phyloP scores from a whole-genome alignment of 306 rosid species.

The Hylodesmum podocarpum region DNA sequence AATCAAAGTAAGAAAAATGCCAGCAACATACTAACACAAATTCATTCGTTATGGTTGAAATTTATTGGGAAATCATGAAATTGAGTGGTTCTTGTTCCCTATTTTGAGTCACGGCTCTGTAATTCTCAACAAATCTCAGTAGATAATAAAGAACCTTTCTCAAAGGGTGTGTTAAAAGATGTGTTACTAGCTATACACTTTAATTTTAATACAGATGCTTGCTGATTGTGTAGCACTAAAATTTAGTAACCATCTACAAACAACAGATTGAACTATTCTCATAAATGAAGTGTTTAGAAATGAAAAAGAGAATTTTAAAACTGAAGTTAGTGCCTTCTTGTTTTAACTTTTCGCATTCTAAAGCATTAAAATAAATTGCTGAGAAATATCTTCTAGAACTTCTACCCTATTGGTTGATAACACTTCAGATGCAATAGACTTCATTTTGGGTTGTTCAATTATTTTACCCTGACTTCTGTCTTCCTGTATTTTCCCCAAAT shows the following conservation, averaged over 20 bases:
- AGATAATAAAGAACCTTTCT: neutral
- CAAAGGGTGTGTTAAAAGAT: neutral
- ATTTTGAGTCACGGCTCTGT: neutral
- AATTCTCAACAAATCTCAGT: neutral
- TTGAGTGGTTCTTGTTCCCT: neutral
- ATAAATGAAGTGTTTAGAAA: neutral
- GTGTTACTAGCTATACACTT: neutral
- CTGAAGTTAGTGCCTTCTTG: neutral
- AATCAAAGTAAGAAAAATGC: neutral
- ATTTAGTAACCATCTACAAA: slow-evolving; percentile 3
- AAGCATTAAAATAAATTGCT: neutral
- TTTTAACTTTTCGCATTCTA: neutral
- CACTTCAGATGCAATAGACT: neutral
- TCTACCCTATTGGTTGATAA: neutral
- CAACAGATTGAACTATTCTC: neutral
- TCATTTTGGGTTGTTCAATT: slow-evolving; percentile 5
- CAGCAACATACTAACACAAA: neutral
- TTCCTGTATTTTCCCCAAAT: neutral
- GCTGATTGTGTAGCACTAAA: neutral
- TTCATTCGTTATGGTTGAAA: neutral
- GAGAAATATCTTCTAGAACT: slow-evolving; percentile 9
- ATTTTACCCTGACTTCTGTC: neutral
- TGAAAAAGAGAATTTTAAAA: neutral
- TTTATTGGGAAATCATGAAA: neutral
- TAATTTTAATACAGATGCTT: slow-evolving; percentile 24